These are phyloP conservation scores for Lasiodiplodia sp. DNA, from an alignment of 2,329 filamentous ascomycete species.

Conservation along the genomic window DNA sequence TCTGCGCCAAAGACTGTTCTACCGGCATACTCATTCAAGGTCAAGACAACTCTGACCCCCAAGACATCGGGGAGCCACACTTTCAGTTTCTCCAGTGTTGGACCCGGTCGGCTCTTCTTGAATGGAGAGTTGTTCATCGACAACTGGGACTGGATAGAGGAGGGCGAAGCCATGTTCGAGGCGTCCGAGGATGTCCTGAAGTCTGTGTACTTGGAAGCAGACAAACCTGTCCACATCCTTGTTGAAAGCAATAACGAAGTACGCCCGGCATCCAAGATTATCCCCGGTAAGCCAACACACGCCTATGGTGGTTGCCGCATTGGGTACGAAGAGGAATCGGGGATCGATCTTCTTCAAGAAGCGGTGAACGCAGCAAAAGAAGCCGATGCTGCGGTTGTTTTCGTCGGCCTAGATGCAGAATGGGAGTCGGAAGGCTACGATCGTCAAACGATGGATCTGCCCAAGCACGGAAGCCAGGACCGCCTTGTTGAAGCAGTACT, in stretches of 20 bases:
- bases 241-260: slow-evolving; percentile 73
- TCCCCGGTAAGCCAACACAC: slow-evolving; percentile 65
- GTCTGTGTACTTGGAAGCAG: slow-evolving; percentile 65
- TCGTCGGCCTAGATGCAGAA: slow-evolving; percentile 78
- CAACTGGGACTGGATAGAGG: slow-evolving; percentile 73
- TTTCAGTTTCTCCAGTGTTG: slow-evolving; percentile 72
- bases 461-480: slow-evolving; percentile 64
- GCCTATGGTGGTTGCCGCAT: slow-evolving; percentile 76
- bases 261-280: slow-evolving; percentile 66
- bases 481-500: slow-evolving; percentile 70
- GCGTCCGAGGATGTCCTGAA: slow-evolving; percentile 71
- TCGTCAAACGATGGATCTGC: slow-evolving; percentile 67
- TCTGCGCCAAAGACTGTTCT: slow-evolving; percentile 69
- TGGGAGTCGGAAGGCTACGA: slow-evolving; percentile 78
- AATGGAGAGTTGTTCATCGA: slow-evolving; percentile 68
- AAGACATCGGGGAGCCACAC: slow-evolving; percentile 68
- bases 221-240: slow-evolving; percentile 66
- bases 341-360: slow-evolving; percentile 61
- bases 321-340: slow-evolving; percentile 72
- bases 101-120: slow-evolving; percentile 68
- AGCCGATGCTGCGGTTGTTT: slow-evolving; percentile 79
- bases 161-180: slow-evolving; percentile 75
- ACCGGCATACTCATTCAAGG: slow-evolving; percentile 69
- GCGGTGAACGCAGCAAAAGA: slow-evolving; percentile 72
- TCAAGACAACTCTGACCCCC: slow-evolving; percentile 67